phyloP scores from a whole-genome alignment of 306 rosid genomes.

The Quercus mongolica region DNA sequence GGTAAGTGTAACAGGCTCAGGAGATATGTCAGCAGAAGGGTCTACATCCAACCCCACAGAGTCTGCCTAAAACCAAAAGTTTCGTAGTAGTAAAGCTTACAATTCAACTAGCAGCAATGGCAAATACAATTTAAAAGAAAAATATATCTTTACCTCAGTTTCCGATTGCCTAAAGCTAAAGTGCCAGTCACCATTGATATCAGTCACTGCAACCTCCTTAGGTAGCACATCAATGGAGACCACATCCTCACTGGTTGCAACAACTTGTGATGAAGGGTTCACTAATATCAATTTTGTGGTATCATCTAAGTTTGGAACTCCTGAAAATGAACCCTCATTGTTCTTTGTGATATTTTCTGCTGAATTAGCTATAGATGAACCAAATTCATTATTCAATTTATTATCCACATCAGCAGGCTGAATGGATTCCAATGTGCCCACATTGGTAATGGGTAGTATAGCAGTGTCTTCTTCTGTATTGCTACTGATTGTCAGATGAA shows the following conservation, averaged over 20 bases:
- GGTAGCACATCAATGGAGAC: conserved; percentile 14
- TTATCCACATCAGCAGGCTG: conserved; percentile 4
- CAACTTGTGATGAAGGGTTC: conserved; percentile 12
- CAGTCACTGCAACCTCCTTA: conserved; percentile 12
- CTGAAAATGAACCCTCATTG: conserved; percentile 10
- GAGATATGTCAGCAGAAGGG: not conserved
- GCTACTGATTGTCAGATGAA: conserved; percentile 13
- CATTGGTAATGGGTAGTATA: conserved; percentile 17
- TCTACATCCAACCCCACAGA: conserved; percentile 13
- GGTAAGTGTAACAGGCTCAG: not conserved
- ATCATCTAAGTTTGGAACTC: conserved; percentile 16
- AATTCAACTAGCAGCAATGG: not conserved
- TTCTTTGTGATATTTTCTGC: conserved; percentile 9
- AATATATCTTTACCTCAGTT: conserved; percentile 26
- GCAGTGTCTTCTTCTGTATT: conserved; percentile 30
- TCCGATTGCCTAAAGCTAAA: conserved; percentile 18
- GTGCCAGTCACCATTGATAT: conserved; percentile 13
- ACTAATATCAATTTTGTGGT: conserved; percentile 6
- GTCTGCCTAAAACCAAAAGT: conserved; percentile 32
- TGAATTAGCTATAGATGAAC: conserved; percentile 7
- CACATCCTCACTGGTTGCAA: not conserved
- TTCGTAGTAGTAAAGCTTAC: conserved; percentile 8
- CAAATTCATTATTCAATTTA: conserved; percentile 24
- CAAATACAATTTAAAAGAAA: not conserved
- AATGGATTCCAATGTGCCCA: not conserved